phyloP scores from a whole-genome alignment of 2,329 filamentous ascomycete species.

The Penicillium sp. region DNA sequence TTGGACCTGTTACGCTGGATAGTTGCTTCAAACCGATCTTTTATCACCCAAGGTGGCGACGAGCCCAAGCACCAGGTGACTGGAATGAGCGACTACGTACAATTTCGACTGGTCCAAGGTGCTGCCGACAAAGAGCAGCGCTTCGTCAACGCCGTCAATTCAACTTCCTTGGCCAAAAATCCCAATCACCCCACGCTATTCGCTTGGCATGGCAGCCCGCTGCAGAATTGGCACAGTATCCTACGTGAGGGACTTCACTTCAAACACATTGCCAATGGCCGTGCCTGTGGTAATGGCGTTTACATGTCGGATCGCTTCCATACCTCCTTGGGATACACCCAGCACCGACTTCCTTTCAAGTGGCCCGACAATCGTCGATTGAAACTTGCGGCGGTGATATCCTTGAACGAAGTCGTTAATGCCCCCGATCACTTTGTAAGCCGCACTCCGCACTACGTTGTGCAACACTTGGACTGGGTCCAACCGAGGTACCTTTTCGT shows the following conservation, averaged over 20 bases:
- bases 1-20: slow-evolving; percentile 78
- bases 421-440: slow-evolving; percentile 61
- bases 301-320: slow-evolving; percentile 68
- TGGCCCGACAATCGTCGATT: slow-evolving; percentile 70
- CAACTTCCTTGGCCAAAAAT: slow-evolving; percentile 37
- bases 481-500: slow-evolving; percentile 84
- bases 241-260: slow-evolving; percentile 79
- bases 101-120: slow-evolving; percentile 86
- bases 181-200: slow-evolving; percentile 68
- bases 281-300: slow-evolving; percentile 74
- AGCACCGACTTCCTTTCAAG: neutral
- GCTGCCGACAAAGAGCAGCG: slow-evolving; percentile 80
- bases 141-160: slow-evolving; percentile 64
- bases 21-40: slow-evolving; percentile 83
- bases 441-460: slow-evolving; percentile 64
- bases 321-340: slow-evolving; percentile 57
- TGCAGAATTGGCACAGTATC: slow-evolving; percentile 87
- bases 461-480: slow-evolving; percentile 78
- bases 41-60: slow-evolving; percentile 68
- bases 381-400: slow-evolving; percentile 59
- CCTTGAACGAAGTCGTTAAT: slow-evolving; percentile 85
- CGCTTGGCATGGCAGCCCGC: slow-evolving; percentile 77
- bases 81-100: slow-evolving; percentile 67
- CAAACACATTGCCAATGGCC: slow-evolving; percentile 60
- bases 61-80: slow-evolving; percentile 53